A percentile compares a stretch with the other conserved stretches of the same genome.
These are phyloP conservation scores for Abrus precatorius DNA, from an alignment of 306 rosid genomes.

Conservation along the genomic window DNA sequence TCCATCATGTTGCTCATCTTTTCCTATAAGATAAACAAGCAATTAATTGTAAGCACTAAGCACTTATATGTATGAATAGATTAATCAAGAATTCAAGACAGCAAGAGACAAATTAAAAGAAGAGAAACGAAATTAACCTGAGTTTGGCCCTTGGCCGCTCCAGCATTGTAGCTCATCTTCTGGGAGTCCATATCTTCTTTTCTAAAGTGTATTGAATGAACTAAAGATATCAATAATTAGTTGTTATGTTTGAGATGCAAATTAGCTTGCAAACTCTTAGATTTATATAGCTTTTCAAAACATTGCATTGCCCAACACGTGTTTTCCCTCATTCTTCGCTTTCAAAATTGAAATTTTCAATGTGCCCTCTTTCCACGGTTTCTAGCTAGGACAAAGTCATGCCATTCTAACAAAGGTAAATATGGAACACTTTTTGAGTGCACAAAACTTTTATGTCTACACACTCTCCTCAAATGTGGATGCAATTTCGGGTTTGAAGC, in stretches of 20 bases:
- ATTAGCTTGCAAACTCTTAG: neutral
- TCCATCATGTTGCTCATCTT: constrained; percentile 58
- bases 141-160: constrained; percentile 69
- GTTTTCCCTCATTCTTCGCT: neutral
- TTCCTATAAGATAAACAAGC: constrained; percentile 50
- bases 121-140: constrained; percentile 39
- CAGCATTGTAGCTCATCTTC: constrained; percentile 58
- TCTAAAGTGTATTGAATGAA: neutral
- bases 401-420: neutral
- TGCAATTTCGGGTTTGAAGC: no score
- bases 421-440: no score
- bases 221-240: neutral
- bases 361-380: neutral
- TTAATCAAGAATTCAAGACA: no score
- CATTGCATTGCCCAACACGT: constrained; percentile 39
- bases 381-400: constrained; percentile 9
- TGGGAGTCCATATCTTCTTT: constrained; percentile 45
- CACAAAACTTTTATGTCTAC: no score
- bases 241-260: constrained; percentile 25
- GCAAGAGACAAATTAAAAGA: neutral
- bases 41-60: neutral
- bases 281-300: constrained; percentile 37
- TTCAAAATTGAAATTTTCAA: constrained; percentile 23
- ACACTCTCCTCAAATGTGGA: no score
- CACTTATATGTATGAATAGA: no score